Conservation (phyloP, 2,329 filamentous ascomycete species). For the Fusarium austroafricanum region DNA sequence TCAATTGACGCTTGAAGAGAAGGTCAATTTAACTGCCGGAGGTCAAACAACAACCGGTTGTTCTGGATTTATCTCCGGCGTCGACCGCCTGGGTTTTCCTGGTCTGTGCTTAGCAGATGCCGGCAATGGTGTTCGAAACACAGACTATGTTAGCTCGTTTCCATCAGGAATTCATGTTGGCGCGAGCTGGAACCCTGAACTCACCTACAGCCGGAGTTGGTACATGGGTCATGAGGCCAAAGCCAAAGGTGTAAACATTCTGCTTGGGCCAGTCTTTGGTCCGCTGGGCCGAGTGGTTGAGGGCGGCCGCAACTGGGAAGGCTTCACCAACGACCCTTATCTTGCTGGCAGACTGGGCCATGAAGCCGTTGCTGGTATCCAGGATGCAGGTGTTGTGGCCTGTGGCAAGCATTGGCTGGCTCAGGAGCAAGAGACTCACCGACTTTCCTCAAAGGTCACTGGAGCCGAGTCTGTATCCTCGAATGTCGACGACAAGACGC, state of each 20-base stretch:
- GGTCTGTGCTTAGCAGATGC: slow-evolving; percentile 17
- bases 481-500: slow-evolving; percentile 21
- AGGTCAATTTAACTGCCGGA: slow-evolving; percentile 26
- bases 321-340: slow-evolving; percentile 17
- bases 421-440: slow-evolving; percentile 13
- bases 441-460: not conserved
- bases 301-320: slow-evolving; percentile 13
- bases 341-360: not conserved
- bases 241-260: slow-evolving; percentile 1
- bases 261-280: slow-evolving; percentile 8
- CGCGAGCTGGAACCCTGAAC: slow-evolving; percentile 20
- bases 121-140: slow-evolving; percentile 8
- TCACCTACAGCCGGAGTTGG: slow-evolving; percentile 15
- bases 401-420: slow-evolving; percentile 19
- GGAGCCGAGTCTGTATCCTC: slow-evolving; percentile 1
- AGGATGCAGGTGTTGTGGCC: slow-evolving; percentile 14
- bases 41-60: slow-evolving; percentile 2
- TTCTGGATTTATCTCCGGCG: slow-evolving; percentile 5
- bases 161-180: slow-evolving; percentile 18
- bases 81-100: not conserved
- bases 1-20: slow-evolving; percentile 19
- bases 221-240: slow-evolving; percentile 21
- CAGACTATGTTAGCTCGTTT: slow-evolving; percentile 18
- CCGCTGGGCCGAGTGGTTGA: slow-evolving; percentile 11
- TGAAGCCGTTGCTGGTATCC: slow-evolving; percentile 13